Evolutionary conservation across 1,284 basidiomycete genomes (phyloP).

Genomic region (Microbotryomycetes sp.): DNA sequence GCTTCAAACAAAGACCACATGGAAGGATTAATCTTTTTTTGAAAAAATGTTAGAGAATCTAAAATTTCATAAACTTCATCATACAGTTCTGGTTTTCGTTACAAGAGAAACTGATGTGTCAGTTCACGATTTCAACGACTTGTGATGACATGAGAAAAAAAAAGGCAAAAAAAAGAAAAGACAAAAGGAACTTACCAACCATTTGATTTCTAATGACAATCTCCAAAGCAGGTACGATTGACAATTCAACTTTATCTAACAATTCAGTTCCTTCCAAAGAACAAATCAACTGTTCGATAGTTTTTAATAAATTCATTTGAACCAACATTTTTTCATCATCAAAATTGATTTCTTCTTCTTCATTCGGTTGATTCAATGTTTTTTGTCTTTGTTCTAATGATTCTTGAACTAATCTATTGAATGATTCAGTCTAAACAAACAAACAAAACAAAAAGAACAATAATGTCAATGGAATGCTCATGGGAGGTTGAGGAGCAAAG

Average conservation of each 20-base stretch:
- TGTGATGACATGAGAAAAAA: constrained; percentile 1
- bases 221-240: constrained; percentile 68
- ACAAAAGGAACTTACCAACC: constrained; percentile 44
- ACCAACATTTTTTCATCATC: constrained; percentile 38
- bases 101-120: too few species aligned
- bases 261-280: constrained; percentile 72
- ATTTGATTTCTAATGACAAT: constrained; percentile 55
- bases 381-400: constrained; percentile 49
- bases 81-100: constrained; percentile 74
- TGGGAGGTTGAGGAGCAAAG: not conserved
- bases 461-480: not conserved
- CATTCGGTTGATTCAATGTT: constrained; percentile 16
- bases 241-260: constrained; percentile 69
- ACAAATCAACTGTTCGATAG: constrained; percentile 49
- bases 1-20: constrained; percentile 84
- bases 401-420: constrained; percentile 67
- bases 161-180: not conserved
- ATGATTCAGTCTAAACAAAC: constrained; percentile 61
- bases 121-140: not conserved
- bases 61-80: constrained; percentile 83
- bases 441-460: too few species aligned
- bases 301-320: constrained; percentile 44
- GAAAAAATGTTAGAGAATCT: constrained; percentile 77
- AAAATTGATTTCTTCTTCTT: constrained; percentile 14
- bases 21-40: constrained; percentile 63